A percentile compares a stretch with the other conserved stretches of the same genome.
Conservation (phyloP, 129 eudicot genomes). For the Lonicera japonica region DNA sequence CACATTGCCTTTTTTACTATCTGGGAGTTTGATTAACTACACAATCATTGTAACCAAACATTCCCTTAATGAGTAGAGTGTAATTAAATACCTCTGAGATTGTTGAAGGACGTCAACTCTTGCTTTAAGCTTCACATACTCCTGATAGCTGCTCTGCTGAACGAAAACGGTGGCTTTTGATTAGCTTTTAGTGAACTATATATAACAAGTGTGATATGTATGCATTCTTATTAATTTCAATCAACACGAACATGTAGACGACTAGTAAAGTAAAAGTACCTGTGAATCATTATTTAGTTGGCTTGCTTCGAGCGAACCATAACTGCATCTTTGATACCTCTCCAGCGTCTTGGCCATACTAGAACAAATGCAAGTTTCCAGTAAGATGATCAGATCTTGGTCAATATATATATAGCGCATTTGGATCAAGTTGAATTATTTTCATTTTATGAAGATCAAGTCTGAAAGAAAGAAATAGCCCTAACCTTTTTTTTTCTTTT, state of each 20-base stretch:
- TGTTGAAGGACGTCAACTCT: conserved; percentile 40
- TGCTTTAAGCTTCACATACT: conserved; percentile 47
- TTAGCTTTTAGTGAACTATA: too few species aligned
- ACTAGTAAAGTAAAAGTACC: conserved; percentile 13
- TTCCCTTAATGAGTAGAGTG: too few species aligned
- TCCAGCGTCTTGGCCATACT: conserved; percentile 43
- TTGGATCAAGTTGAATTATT: not conserved
- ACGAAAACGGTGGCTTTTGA: not conserved
- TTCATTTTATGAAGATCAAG: not conserved
- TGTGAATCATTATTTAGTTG: conserved; percentile 24
- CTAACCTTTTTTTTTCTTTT: too few species aligned
- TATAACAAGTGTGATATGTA: too few species aligned
- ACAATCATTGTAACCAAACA: too few species aligned
- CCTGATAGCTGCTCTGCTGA: conserved; percentile 43
- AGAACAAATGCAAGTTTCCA: conserved; percentile 2
- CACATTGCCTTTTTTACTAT: too few species aligned
- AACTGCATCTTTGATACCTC: conserved; percentile 43
- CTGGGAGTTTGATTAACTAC: not conserved
- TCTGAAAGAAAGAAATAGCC: too few species aligned
- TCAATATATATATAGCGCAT: not conserved
- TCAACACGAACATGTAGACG: not conserved
- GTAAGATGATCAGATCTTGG: conserved; percentile 7
- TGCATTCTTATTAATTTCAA: not conserved
- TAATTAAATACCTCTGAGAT: conserved; percentile 40
- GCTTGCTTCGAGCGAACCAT: conserved; percentile 32